phyloP scores from a whole-genome alignment of 306 rosid genomes.

The Trichosanthes cucumerina region DNA sequence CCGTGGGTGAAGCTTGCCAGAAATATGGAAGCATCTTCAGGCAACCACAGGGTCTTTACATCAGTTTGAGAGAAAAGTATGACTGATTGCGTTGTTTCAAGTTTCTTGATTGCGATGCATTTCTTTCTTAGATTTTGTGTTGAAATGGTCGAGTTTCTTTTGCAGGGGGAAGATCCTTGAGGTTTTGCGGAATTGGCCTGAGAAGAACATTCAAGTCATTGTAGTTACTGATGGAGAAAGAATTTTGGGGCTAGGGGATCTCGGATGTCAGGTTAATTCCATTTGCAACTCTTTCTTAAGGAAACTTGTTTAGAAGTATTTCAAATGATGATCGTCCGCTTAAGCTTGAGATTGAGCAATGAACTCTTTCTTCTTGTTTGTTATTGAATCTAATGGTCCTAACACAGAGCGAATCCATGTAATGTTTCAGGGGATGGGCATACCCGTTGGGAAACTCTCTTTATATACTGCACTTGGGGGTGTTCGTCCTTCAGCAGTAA shows the following conservation, averaged over 20 bases:
- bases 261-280: constrained; percentile 77
- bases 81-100: constrained; percentile 15
- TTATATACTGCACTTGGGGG: constrained; percentile 93
- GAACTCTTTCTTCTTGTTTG: neutral
- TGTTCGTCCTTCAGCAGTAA: constrained; percentile 85
- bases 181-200: constrained; percentile 95
- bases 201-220: constrained; percentile 88
- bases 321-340: neutral
- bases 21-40: constrained; percentile 81
- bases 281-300: neutral
- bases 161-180: constrained; percentile 84
- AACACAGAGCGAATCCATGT: neutral
- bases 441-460: constrained; percentile 93
- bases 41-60: constrained; percentile 83
- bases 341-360: neutral
- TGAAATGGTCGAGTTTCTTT: constrained; percentile 12
- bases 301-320: neutral
- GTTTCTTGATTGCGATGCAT: constrained; percentile 11
- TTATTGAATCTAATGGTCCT: neutral
- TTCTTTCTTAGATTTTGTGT: constrained; percentile 3
- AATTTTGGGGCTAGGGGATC: constrained; percentile 91
- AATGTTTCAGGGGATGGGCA: constrained; percentile 85
- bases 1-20: constrained; percentile 99
- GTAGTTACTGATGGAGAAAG: constrained; percentile 98
- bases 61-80: constrained; percentile 94